Conservation (phyloP, 805 yeast species). For the Wickerhamomyces pijperi region DNA sequence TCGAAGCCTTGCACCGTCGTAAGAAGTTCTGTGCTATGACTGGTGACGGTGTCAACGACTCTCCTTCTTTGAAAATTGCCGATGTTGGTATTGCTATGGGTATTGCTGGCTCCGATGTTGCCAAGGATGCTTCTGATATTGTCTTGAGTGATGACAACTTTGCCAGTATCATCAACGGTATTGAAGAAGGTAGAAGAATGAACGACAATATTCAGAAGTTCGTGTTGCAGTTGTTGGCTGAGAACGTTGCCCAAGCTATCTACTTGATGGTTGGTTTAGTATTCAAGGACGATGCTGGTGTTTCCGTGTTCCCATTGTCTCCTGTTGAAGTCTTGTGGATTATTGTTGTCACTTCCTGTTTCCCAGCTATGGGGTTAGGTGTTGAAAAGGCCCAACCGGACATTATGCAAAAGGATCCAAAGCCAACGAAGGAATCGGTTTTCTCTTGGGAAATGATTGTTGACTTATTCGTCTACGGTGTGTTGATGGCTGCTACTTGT, state of each 20-base stretch:
- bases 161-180: constrained; percentile 67
- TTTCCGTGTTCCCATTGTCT: constrained; percentile 72
- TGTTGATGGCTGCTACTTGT: constrained; percentile 65
- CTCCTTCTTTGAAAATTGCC: constrained; percentile 65
- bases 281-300: constrained; percentile 48
- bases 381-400: constrained; percentile 55
- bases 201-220: constrained; percentile 69
- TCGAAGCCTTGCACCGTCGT: constrained; percentile 62
- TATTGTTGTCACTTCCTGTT: constrained; percentile 66
- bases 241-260: constrained; percentile 62
- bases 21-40: constrained; percentile 67
- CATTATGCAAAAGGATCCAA: constrained; percentile 55
- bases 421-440: constrained; percentile 39
- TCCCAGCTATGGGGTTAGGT: constrained; percentile 80
- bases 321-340: constrained; percentile 78
- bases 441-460: constrained; percentile 56
- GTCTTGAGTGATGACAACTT: constrained; percentile 69
- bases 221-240: constrained; percentile 61
- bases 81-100: constrained; percentile 86
- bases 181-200: constrained; percentile 77
- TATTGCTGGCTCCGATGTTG: constrained; percentile 70
- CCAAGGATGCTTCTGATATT: constrained; percentile 75
- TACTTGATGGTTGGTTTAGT: constrained; percentile 64
- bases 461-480: constrained; percentile 66
- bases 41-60: constrained; percentile 77